These are phyloP conservation scores for Extremus antarcticus DNA, from an alignment of 495 filamentous ascomycete species.

Conservation along the genomic window DNA sequence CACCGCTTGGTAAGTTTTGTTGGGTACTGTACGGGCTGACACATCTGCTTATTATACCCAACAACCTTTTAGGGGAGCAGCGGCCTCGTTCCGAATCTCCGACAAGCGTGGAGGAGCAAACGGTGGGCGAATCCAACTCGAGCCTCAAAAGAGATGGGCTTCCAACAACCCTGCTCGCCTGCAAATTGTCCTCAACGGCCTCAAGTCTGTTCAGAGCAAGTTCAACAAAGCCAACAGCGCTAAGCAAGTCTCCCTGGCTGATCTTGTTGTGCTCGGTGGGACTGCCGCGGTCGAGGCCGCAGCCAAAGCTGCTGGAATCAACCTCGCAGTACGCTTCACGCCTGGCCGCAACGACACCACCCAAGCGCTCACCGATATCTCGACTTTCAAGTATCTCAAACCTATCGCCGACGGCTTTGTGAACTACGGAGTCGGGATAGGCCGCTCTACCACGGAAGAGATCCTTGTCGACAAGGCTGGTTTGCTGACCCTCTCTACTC, in stretches of 20 bases:
- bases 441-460: conserved; percentile 48
- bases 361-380: conserved; percentile 51
- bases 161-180: conserved; percentile 54
- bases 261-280: conserved; percentile 57
- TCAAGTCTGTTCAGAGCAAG: conserved; percentile 48
- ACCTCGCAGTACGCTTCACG: conserved; percentile 22
- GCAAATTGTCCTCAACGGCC: conserved; percentile 40
- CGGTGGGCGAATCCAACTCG: conserved; percentile 57
- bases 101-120: conserved; percentile 68
- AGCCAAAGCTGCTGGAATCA: conserved; percentile 17
- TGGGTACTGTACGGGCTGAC: no score
- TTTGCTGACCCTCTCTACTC: conserved; percentile 54
- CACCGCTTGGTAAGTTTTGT: no score
- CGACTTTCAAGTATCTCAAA: conserved; percentile 50
- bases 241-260: conserved; percentile 59
- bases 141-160: conserved; percentile 53
- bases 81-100: conserved; percentile 62
- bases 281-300: conserved; percentile 19
- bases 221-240: conserved; percentile 48
- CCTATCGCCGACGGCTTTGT: conserved; percentile 57
- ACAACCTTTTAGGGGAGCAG: no score
- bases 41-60: no score
- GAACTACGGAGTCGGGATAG: conserved; percentile 51
- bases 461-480: conserved; percentile 55
- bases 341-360: conserved; percentile 31